Percentiles rank a stretch among this genome's conserved stretches.
Evolutionary conservation across 345 rosid genomes (phyloP).

Genomic region (Populus nigra): DNA sequence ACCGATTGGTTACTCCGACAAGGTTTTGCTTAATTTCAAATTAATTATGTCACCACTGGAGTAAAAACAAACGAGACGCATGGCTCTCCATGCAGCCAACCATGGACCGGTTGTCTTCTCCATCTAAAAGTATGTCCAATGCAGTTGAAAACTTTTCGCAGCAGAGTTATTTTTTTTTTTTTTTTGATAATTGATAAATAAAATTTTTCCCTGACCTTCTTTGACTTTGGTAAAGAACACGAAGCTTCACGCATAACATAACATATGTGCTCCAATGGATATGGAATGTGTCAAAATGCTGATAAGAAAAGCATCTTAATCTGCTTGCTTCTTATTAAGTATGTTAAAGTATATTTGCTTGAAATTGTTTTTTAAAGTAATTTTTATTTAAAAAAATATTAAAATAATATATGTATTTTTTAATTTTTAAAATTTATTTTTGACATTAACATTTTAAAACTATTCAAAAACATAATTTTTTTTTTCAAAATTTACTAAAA

Average conservation of each 20-base stretch:
- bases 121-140: background rate
- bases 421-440: too few species aligned
- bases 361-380: too few species aligned
- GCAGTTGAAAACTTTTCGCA: background rate
- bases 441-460: too few species aligned
- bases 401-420: too few species aligned
- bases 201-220: background rate
- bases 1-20: background rate
- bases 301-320: background rate
- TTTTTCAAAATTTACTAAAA: too few species aligned
- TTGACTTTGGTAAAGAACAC: background rate
- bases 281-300: background rate
- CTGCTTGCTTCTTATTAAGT: background rate
- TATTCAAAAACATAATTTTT: too few species aligned
- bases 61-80: background rate
- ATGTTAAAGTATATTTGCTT: too few species aligned
- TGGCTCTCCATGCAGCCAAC: background rate
- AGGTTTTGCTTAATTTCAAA: background rate
- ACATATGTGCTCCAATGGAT: background rate
- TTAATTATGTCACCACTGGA: background rate
- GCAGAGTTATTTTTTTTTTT: background rate
- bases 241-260: background rate
- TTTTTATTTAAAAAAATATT: too few species aligned
- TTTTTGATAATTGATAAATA: too few species aligned
- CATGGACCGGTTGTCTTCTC: background rate